Base-by-base conservation (phyloP, 371 early-diverging fungal species). In the Mucor piriformis region DNA sequence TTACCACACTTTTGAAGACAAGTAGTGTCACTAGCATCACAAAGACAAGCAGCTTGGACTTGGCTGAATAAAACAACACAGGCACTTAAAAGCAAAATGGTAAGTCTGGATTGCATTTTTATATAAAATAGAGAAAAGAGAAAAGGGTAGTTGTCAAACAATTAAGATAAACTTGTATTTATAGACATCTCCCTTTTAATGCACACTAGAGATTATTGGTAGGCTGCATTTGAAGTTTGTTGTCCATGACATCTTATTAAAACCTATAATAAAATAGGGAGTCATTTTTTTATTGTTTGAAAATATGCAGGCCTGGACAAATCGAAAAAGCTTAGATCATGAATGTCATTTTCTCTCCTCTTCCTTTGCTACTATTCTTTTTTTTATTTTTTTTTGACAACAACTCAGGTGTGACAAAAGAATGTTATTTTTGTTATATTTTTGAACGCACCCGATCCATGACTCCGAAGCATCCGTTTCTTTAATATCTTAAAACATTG, bases 1-100 rank as follows among this genome's bases (percentile, higher is more conserved):
- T 58, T 67, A 67, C 67, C 63, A 59, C 67, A 67, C 25, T 40
- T 23, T 48, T 54, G 34, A 42, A 62, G 58, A 62, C 67, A 67
- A 12, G 16, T 25, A n/a, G 35, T 46, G 24, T 67, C 63, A 13
- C 25, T 21, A 7, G 53, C 21, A 25, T 42, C 51, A 50, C 67
- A 67, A 21, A 13, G 21, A 50, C 67, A 67, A 12, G 43, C 43
- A 35, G 67, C 67, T 44, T 55, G 29, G 6, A 53, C 58, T 58
- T 63, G 64, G 29, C 34, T 27, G 10, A 61, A 43, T n/a, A 61
- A 24, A 23, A 24, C n/a, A 29, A 50, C 18, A 35, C 55, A 40
- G 10, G 54, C 50, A 40, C 42, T 18, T 18, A 61, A 55, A 11
- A 50, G 21, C 18, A 48, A 12, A 42, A 54, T 21, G 21, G 33